These are phyloP conservation scores for Pelargonium fulgidum DNA, from an alignment of 441 rosid species.

Conservation along the genomic window DNA sequence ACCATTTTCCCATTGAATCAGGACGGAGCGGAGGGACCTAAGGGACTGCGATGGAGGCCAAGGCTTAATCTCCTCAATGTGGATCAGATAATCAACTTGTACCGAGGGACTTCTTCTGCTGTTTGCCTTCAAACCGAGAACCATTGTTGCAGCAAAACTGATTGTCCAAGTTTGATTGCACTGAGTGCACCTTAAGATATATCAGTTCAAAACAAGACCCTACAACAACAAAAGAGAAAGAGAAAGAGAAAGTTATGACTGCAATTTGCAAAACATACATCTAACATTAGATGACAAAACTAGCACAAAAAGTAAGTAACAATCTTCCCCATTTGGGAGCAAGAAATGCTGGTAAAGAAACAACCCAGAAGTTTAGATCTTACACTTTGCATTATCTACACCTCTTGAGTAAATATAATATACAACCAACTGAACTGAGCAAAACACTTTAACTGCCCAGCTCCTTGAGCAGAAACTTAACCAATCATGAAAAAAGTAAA, in stretches of 20 bases:
- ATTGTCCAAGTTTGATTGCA: not conserved
- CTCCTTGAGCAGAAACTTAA: not conserved
- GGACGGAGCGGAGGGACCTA: slow-evolving; percentile 69
- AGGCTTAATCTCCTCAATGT: slow-evolving; percentile 81
- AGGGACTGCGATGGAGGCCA: slow-evolving; percentile 99
- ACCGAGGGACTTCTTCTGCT: slow-evolving; percentile 45
- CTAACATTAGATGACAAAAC: not conserved
- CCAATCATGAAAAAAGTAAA: not conserved
- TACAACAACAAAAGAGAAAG: not conserved
- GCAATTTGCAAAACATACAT: not conserved
- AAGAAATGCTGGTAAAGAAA: slow-evolving; percentile 7
- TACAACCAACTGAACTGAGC: slow-evolving; percentile 9
- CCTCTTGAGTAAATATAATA: not conserved
- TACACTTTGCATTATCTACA: not conserved
- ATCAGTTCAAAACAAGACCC: not conserved
- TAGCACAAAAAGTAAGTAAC: not conserved
- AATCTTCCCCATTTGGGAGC: not conserved
- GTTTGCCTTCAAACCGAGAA: slow-evolving; percentile 55
- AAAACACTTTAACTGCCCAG: not conserved
- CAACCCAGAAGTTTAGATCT: slow-evolving; percentile 6
- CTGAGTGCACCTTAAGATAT: not conserved
- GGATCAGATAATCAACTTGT: slow-evolving; percentile 58
- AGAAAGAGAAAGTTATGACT: not conserved
- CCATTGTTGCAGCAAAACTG: slow-evolving; percentile 37
- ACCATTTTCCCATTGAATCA: slow-evolving; percentile 89